These are phyloP conservation scores for Chlorella sp. DNA, from an alignment of 139 green algal genomes.

Conservation along the genomic window DNA sequence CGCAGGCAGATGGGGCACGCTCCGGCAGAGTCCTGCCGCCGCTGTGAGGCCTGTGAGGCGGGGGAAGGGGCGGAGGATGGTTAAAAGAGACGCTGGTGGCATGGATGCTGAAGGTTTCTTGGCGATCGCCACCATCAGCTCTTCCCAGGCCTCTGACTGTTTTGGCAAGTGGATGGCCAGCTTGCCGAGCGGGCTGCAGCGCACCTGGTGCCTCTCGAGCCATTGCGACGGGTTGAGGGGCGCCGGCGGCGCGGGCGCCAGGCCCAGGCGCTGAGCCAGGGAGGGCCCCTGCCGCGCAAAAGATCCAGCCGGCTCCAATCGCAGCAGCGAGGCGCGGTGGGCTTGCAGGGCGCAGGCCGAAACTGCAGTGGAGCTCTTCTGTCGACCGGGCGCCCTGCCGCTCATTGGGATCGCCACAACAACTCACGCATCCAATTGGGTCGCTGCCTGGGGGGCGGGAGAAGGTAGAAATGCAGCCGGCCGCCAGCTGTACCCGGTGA, in stretches of 20 bases:
- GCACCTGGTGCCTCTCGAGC: constrained; percentile 20
- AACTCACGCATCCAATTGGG: background rate
- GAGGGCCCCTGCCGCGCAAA: constrained; percentile 25
- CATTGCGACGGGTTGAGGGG: constrained; percentile 59
- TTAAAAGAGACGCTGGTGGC: too few species aligned
- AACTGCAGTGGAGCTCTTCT: background rate
- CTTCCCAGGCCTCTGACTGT: too few species aligned
- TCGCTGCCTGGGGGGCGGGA: background rate
- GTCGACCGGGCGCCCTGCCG: background rate
- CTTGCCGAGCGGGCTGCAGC: background rate
- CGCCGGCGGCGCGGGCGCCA: constrained; percentile 56
- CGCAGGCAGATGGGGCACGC: constrained; percentile 73
- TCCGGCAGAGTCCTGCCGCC: constrained; percentile 39
- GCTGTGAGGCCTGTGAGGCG: background rate
- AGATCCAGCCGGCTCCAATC: background rate
- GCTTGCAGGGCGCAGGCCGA: background rate
- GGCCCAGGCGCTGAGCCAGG: constrained; percentile 64
- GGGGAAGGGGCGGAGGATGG: background rate
- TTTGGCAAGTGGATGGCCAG: background rate
- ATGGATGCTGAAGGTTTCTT: too few species aligned
- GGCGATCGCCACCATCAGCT: too few species aligned
- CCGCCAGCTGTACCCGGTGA: too few species aligned
- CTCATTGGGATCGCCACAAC: background rate
- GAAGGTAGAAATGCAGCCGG: background rate
- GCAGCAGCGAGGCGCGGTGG: background rate